Conservation (phyloP, 176 grass and related monocot species). For the Ensete glaucum region DNA sequence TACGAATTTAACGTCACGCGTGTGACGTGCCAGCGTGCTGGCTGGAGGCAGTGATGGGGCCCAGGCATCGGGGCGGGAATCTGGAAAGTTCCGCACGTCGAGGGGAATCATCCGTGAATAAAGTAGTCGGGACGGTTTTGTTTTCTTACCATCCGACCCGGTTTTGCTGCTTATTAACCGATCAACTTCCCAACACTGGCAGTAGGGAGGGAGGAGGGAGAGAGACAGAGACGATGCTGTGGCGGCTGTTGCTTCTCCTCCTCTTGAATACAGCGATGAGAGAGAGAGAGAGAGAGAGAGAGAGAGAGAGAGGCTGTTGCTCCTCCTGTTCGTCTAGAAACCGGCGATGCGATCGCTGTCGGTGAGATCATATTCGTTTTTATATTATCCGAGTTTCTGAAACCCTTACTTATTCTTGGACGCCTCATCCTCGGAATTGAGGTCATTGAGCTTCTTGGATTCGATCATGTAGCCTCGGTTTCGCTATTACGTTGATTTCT, state of each 20-base stretch:
- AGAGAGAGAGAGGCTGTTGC: background rate
- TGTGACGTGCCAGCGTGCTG: too few relatives aligned
- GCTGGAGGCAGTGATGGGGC: too few relatives aligned
- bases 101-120: background rate
- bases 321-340: background rate
- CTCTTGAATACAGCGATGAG: background rate
- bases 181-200: background rate
- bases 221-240: background rate
- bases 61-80: too few relatives aligned
- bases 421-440: background rate
- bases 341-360: background rate
- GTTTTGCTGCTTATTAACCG: background rate
- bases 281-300: background rate
- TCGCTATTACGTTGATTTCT: too few relatives aligned
- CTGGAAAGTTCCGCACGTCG: too few relatives aligned
- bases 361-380: background rate
- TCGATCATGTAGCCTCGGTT: background rate
- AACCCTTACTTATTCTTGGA: background rate
- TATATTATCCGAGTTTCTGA: background rate
- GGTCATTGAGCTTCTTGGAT: background rate
- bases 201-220: background rate
- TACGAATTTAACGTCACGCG: too few relatives aligned
- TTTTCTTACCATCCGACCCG: background rate
- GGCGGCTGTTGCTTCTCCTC: background rate
- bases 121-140: background rate